phyloP scores from a whole-genome alignment of 2,329 filamentous ascomycete species.

The Hymenoscyphus salicellus region DNA sequence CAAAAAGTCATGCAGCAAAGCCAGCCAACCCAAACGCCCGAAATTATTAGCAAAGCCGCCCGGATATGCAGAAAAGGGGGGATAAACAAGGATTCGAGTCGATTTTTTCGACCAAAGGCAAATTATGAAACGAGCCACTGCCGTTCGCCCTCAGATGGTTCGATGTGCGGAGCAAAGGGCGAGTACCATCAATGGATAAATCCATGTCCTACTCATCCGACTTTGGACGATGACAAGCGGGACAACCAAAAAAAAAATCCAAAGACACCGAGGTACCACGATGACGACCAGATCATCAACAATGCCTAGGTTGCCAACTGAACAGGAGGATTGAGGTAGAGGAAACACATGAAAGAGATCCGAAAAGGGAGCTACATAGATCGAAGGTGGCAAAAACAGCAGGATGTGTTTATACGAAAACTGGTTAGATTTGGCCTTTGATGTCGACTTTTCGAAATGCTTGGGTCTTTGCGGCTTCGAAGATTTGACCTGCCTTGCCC shows the following conservation, averaged over 20 bases:
- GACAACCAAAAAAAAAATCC: conserved; percentile 17
- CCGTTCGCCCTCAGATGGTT: conserved; percentile 8
- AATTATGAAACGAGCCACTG: conserved; percentile 11
- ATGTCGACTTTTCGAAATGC: conserved; percentile 91
- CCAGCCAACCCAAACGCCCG: not conserved
- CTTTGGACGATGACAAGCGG: conserved; percentile 19
- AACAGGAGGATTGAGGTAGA: conserved; percentile 18
- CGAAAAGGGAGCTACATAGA: conserved; percentile 23
- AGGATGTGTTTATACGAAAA: conserved; percentile 17
- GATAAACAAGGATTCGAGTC: conserved; percentile 15
- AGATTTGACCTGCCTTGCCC: conserved; percentile 67
- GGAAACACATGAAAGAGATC: conserved; percentile 23
- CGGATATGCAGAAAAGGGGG: conserved; percentile 18
- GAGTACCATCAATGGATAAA: conserved; percentile 13
- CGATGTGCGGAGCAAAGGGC: conserved; percentile 13
- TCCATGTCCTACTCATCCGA: conserved; percentile 14
- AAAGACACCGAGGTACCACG: conserved; percentile 15
- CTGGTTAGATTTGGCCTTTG: conserved; percentile 81
- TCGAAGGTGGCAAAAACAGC: conserved; percentile 17
- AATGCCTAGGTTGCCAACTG: conserved; percentile 14
- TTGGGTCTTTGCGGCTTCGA: conserved; percentile 68
- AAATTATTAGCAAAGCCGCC: conserved; percentile 9
- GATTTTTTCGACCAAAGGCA: conserved; percentile 6
- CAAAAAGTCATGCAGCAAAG: not conserved
- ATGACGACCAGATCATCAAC: conserved; percentile 8